Evolutionary conservation across 768 basidiomycete genomes (phyloP).

Genomic region (Lyophyllum shimeji): DNA sequence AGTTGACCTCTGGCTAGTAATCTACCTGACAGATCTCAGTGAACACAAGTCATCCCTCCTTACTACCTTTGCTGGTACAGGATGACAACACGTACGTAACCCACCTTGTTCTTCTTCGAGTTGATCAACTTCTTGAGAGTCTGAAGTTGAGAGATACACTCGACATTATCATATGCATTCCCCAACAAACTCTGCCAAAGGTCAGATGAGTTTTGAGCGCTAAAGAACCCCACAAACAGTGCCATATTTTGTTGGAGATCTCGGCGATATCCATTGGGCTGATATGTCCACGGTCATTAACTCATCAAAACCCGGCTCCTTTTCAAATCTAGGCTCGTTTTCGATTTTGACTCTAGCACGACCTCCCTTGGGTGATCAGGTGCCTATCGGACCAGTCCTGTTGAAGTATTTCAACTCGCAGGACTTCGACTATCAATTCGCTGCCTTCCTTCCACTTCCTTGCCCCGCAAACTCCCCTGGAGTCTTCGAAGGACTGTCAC

Average conservation of each 20-base stretch:
- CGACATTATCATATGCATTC: not conserved
- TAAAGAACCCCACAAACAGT: not conserved
- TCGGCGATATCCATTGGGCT: not conserved
- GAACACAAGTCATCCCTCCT: not conserved
- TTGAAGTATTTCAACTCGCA: conserved; percentile 17
- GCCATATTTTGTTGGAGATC: not conserved
- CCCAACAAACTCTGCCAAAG: not conserved
- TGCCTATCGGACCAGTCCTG: conserved; percentile 12
- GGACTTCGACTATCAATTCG: not conserved
- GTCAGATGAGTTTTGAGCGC: not conserved
- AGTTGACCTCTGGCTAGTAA: too few relatives aligned
- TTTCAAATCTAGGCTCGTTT: conserved; percentile 7
- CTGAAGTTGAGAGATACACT: not conserved
- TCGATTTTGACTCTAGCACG: conserved; percentile 15
- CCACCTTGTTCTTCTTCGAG: not conserved
- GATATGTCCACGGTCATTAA: conserved; percentile 3
- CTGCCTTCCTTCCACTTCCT: not conserved
- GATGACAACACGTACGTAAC: conserved; percentile 5
- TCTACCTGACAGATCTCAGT: not conserved
- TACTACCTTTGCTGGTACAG: not conserved
- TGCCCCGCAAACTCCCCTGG: not conserved
- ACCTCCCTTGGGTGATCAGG: conserved; percentile 13
- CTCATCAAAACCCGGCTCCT: conserved; percentile 10
- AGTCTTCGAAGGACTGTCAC: not conserved
- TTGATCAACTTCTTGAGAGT: not conserved